Conservation (phyloP, 805 yeast species). For the Tetrapisispora taiwanensis region DNA sequence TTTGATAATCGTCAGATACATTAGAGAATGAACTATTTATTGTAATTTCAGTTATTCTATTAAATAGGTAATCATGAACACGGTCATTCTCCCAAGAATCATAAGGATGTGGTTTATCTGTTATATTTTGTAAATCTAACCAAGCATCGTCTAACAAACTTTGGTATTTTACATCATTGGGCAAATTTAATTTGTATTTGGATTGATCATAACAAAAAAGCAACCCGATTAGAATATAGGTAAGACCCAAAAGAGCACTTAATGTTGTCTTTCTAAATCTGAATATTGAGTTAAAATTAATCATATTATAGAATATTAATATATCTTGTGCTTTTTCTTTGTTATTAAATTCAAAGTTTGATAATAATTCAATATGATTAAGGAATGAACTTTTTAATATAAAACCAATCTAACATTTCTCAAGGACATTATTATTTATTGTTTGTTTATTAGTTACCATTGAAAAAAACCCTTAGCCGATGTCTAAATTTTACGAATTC, state of each 20-base stretch:
- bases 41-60: conserved; percentile 33
- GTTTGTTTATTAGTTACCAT: neutral
- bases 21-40: conserved; percentile 18
- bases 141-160: conserved; percentile 38
- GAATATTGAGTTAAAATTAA: conserved; percentile 32
- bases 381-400: no score
- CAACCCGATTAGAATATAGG: conserved; percentile 35
- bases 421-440: no score
- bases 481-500: neutral
- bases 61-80: conserved; percentile 57
- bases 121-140: conserved; percentile 62
- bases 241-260: conserved; percentile 42
- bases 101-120: conserved; percentile 65
- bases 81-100: conserved; percentile 65
- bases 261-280: conserved; percentile 68
- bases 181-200: conserved; percentile 10
- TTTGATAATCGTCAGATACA: conserved; percentile 31
- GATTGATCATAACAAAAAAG: conserved; percentile 25
- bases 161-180: conserved; percentile 32
- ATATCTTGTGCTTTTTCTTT: no score
- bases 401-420: no score
- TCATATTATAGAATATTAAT: neutral
- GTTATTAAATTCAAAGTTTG: no score
- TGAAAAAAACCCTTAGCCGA: neutral
- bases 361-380: no score